These are phyloP conservation scores for Closterium sp. DNA, from an alignment of 139 green algal species.

Conservation along the genomic window DNA sequence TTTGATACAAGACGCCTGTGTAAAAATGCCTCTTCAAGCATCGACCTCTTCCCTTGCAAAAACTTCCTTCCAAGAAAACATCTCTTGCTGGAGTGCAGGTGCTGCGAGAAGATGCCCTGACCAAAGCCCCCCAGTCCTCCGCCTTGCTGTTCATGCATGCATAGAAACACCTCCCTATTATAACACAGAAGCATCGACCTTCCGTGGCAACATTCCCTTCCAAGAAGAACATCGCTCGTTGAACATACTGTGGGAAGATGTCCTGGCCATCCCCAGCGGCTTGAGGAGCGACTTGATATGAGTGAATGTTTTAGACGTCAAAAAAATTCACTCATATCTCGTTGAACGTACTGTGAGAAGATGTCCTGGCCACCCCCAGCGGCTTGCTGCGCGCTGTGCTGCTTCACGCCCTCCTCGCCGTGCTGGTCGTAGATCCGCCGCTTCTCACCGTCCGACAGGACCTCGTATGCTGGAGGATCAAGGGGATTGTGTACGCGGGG, in stretches of 20 bases:
- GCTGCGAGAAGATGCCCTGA: constrained; percentile 86
- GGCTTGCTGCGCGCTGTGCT: constrained; percentile 67
- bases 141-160: constrained; percentile 41
- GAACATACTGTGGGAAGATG: constrained; percentile 82
- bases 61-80: too few relatives aligned
- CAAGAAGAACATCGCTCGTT: neutral
- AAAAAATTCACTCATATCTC: too few relatives aligned
- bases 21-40: too few relatives aligned
- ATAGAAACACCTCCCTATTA: too few relatives aligned
- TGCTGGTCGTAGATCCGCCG: constrained; percentile 93
- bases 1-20: too few relatives aligned
- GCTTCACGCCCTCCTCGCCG: constrained; percentile 95
- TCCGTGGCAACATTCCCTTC: too few relatives aligned
- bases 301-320: too few relatives aligned
- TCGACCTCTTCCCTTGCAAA: too few relatives aligned
- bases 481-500: too few relatives aligned
- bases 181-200: neutral
- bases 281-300: too few relatives aligned
- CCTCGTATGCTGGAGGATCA: constrained; percentile 88
- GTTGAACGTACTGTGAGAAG: too few relatives aligned
- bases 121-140: constrained; percentile 51
- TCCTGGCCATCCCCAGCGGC: constrained; percentile 63
- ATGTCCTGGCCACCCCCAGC: too few relatives aligned
- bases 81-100: neutral
- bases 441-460: constrained; percentile 88